phyloP scores from a whole-genome alignment of 768 basidiomycete species.

The Clitopilus hobsonii region DNA sequence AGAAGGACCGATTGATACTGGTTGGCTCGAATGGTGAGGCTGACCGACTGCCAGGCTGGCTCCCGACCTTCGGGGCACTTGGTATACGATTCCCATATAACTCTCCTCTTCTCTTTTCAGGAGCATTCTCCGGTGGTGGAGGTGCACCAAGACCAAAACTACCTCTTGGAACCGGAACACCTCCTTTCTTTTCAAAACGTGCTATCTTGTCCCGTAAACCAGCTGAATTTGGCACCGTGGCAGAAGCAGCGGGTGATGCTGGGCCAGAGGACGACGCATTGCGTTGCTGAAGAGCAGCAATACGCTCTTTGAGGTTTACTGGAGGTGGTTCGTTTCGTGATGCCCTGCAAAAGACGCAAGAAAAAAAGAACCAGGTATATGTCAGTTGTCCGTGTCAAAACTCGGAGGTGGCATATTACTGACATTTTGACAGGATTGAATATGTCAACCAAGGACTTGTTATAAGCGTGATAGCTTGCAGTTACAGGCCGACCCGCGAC shows the following conservation, averaged over 20 bases:
- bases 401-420: conserved; percentile 6
- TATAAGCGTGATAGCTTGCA: conserved; percentile 9
- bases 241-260: conserved; percentile 22
- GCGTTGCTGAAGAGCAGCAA: conserved; percentile 74
- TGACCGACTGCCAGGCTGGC: conserved; percentile 21
- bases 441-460: neutral
- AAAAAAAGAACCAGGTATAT: neutral
- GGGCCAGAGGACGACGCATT: conserved; percentile 25
- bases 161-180: conserved; percentile 68
- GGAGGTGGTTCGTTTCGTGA: conserved; percentile 27
- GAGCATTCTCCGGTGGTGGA: conserved; percentile 40
- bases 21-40: conserved; percentile 15
- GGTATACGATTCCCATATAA: conserved; percentile 73
- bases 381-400: conserved; percentile 7
- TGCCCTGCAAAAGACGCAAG: conserved; percentile 17
- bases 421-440: neutral
- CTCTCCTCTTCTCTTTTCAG: conserved; percentile 53
- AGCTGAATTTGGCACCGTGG: conserved; percentile 19
- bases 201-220: conserved; percentile 67
- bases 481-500: conserved; percentile 22
- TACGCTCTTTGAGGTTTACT: conserved; percentile 74
- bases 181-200: conserved; percentile 75
- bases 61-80: conserved; percentile 26
- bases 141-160: conserved; percentile 69
- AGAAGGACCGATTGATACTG: conserved; percentile 30